Base-by-base conservation (phyloP, 148 eudicot species). In the Fagopyrum esculentum region DNA sequence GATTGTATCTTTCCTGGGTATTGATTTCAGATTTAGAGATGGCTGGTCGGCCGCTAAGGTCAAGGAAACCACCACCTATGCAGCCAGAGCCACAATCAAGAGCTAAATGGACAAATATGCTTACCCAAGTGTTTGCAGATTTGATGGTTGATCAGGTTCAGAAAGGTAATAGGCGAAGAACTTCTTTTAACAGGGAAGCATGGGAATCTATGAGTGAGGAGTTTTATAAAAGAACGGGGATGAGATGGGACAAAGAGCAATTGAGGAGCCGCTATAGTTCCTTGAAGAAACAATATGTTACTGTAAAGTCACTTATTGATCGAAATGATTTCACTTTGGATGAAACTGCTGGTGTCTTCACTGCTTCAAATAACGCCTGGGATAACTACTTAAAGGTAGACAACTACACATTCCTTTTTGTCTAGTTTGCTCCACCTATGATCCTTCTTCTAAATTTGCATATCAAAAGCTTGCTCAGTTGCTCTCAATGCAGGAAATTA, bases 191-290 rank as follows among this genome's bases (percentile, higher is more conserved):
- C 55, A 86, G 84, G 82, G 85, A 86, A 59, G 86, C 84, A 56
- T 91, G 97, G 97, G 79, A 81, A 30, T 82, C 49, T 50, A 83
- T 89, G 66, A 84, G 83, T 61, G 86, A 87, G 69, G 89, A 86
- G 60, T 89, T 91, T 68, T 80, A 54, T 29, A 80, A 69, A 71
- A 81, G 81, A 79, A 86, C 93, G 11, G 86, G 96, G 54, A 78
- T 84, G 79, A 81, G 73, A 75, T 89, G 97, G 97, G 97, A 91
- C 77, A 77, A 61, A 69, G 97, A 87, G 63, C 91, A 89, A 76
- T 64, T 91, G 72, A 88, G 84, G 82, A 84, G 83, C 74, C 82
- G 89, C 22, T 84, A 77, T 74, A 71, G 84, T 70, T 84, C 83
- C 57, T 76, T 89, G 81, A 91, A 84, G 85, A 91, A 86, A 77